Base-by-base conservation (phyloP, 108 stramenopile genomes). In the Cyclotella cryptica region DNA sequence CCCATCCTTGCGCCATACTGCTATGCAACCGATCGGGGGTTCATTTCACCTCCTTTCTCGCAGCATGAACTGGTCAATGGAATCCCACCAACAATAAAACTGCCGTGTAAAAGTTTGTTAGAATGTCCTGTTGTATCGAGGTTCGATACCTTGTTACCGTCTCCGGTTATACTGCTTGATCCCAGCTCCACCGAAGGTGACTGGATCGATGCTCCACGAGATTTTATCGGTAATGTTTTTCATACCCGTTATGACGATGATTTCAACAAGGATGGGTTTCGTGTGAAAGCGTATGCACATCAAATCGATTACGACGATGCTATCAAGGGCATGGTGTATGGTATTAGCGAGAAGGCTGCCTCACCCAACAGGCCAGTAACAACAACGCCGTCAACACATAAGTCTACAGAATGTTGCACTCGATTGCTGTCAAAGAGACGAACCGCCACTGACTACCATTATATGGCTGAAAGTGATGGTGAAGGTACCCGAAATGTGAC, bases 391-490 rank as follows among this genome's bases (percentile, higher is more conserved):
- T 10, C 70, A 10, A 80, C 79, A 47, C 62, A 76, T 29, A 70
- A 27, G 44, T 76, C 73, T 5, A 22, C 42, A 44, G 83, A 84
- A 54, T 68, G 68, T 59, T 75, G 78, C 53, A 62, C 66, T 40
- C 21, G 75, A 55, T 66, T 13, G 41, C 64, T 84, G 1, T 80
- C 79, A 8, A 67, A 74, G 71, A 45, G 64, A 69, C 52, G 74
- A 18, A 84, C 78, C 28, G 61, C 74, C 14, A 43, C n/a, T 12
- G 83, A 84, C 51, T 84, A 84, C 28, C 83, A 76, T 44, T 84
- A 84, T 61, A 84, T 84, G 70, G 83, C 83, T 41, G 69, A 84
- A 57, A 75, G 69, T 49, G 69, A 75, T 65, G 79, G 74, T 12
- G 78, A 76, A 66, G 83, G 78, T 22, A 80, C 83, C 27, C 43